These are phyloP conservation scores for Cryptosporidium parvum DNA, from an alignment of 169 alveolate species.

Conservation along the genomic window DNA sequence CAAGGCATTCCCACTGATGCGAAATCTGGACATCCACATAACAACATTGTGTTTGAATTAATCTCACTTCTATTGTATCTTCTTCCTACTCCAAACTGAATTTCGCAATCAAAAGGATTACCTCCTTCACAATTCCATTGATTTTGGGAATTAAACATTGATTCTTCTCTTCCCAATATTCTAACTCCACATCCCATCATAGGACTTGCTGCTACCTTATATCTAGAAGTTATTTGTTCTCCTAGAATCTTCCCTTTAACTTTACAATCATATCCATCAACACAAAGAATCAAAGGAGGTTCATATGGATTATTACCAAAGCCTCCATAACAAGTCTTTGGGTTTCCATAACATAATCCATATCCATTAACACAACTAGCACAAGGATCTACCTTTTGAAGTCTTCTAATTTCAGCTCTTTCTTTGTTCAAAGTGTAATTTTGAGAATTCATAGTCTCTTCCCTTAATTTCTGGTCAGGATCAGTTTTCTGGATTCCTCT, in stretches of 20 bases:
- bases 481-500: neutral
- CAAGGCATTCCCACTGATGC: constrained; percentile 72
- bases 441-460: neutral
- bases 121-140: constrained; percentile 74
- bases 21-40: constrained; percentile 74
- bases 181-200: constrained; percentile 73
- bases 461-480: neutral
- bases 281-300: constrained; percentile 64
- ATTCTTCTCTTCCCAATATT: constrained; percentile 45
- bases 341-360: constrained; percentile 67
- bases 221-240: constrained; percentile 70
- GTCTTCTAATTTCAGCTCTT: constrained; percentile 11
- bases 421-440: neutral
- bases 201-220: constrained; percentile 74
- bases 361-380: constrained; percentile 76
- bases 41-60: constrained; percentile 33
- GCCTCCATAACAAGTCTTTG: constrained; percentile 75
- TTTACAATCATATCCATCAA: constrained; percentile 70
- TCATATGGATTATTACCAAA: constrained; percentile 72
- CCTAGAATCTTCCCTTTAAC: constrained; percentile 70
- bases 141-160: constrained; percentile 65
- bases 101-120: constrained; percentile 72
- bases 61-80: constrained; percentile 68
- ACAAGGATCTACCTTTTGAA: constrained; percentile 67
- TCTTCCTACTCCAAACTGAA: constrained; percentile 76